Base-by-base conservation (phyloP, 1,139 yeast species). In the Suhomyces ambrosiae region DNA sequence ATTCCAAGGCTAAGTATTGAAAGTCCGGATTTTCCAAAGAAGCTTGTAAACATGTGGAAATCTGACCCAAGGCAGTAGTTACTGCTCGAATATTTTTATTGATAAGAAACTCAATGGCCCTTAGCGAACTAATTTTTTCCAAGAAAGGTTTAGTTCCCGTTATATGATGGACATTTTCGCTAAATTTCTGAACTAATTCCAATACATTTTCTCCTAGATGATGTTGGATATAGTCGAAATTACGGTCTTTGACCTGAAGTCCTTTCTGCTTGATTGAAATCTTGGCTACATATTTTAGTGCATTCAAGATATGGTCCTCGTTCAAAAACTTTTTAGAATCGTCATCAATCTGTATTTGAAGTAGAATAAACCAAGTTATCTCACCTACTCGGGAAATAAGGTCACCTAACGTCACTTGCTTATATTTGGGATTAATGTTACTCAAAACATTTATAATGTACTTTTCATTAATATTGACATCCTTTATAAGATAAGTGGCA, bases 41-140 rank as follows among this genome's bases (percentile, higher is more conserved):
- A 0, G 92, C 80, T 53, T 89, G 97, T 13, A 94, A 64, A 50
- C 95, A 86, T 1, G 95, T 85, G 41, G 89, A 83, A 4, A 94
- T 76, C 55, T 92, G 98, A 0, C 97, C 96, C 23, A 90, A 65
- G 0, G 95, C 92, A 4, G 88, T 76, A 2, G 85, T 79, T 12
- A 87, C 78, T 1, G 83, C 74, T 3, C 71, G 58, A 4, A 81
- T 79, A 19, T 86, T 71, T n/a, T 80, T 71, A 34, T 72, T 69
- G 14, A 87, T 79, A 26, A 90, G 63, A 46, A 83, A 79, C 30
- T 81, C 79, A 26, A 92, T 75, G 0, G 96, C 96, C 37, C 79
- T 68, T 7, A 92, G 71, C 1, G 95, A 85, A 30, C 80, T 75
- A 1, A 82, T 64, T 53, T 87, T 87, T 40, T 86, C 90, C 37